Evolutionary conservation across 345 rosid species (phyloP).

Genomic region (Boechera stricta): DNA sequence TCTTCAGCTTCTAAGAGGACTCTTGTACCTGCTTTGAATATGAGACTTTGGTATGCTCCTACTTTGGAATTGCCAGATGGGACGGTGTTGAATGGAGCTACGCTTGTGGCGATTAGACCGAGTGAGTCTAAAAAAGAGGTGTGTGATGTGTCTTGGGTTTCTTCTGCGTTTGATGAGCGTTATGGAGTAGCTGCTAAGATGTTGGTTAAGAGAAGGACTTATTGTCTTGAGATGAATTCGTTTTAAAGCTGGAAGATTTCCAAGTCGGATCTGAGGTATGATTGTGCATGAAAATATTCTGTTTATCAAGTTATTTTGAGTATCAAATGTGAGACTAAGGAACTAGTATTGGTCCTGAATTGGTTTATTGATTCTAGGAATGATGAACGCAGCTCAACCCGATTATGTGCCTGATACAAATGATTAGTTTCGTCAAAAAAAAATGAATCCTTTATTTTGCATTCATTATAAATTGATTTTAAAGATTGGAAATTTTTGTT

Average conservation of each 20-base stretch:
- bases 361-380: constrained; percentile 5
- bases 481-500: not conserved
- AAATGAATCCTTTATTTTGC: not conserved
- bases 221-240: constrained; percentile 99
- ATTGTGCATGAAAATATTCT: not conserved
- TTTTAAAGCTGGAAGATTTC: constrained; percentile 51
- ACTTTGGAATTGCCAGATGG: constrained; percentile 82
- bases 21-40: constrained; percentile 87
- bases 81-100: constrained; percentile 79
- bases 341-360: not conserved
- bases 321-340: not conserved
- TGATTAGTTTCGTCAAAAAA: not conserved
- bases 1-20: constrained; percentile 98
- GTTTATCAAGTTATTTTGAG: constrained; percentile 9
- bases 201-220: constrained; percentile 90
- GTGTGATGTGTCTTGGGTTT: constrained; percentile 80
- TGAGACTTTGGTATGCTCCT: constrained; percentile 98
- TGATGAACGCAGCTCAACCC: not conserved
- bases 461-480: not conserved
- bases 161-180: constrained; percentile 79
- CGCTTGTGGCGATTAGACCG: constrained; percentile 92
- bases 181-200: constrained; percentile 89
- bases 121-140: constrained; percentile 75
- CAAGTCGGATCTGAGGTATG: constrained; percentile 35
- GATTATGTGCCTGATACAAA: not conserved